These are phyloP conservation scores for Nigrospora oryzae DNA, from an alignment of 2,329 filamentous ascomycete species.

Conservation along the genomic window DNA sequence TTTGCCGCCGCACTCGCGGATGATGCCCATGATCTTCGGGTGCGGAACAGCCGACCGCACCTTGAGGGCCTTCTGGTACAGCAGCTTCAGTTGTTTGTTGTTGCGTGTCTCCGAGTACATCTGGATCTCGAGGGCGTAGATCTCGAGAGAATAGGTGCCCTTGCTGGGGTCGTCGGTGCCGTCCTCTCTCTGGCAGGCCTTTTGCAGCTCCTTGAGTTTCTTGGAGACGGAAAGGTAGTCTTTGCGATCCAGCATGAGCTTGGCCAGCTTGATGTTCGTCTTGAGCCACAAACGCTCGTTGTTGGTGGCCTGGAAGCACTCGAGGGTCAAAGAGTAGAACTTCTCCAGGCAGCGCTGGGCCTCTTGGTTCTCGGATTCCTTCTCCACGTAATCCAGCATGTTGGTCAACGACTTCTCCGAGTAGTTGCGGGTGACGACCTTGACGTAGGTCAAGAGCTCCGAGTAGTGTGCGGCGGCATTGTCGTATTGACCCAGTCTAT, in stretches of 20 bases:
- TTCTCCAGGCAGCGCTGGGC: slow-evolving; percentile 79
- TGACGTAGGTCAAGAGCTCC: slow-evolving; percentile 94
- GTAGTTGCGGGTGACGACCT: slow-evolving; percentile 94
- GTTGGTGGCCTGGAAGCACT: slow-evolving; percentile 94
- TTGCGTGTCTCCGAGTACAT: slow-evolving; percentile 97
- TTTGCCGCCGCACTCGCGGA: slow-evolving; percentile 96
- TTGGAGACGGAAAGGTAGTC: slow-evolving; percentile 73
- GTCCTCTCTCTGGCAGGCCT: slow-evolving; percentile 78
- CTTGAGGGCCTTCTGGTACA: slow-evolving; percentile 85
- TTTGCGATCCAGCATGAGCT: slow-evolving; percentile 83
- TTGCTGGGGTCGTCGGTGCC: slow-evolving; percentile 88
- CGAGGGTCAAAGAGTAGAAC: slow-evolving; percentile 88
- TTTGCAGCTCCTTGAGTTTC: slow-evolving; percentile 83
- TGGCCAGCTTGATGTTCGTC: slow-evolving; percentile 94
- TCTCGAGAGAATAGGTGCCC: slow-evolving; percentile 90
- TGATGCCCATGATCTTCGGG: slow-evolving; percentile 98
- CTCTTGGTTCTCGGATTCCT: slow-evolving; percentile 62
- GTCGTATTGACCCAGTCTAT: slow-evolving; percentile 81
- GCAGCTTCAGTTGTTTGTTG: slow-evolving; percentile 89
- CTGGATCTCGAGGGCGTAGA: slow-evolving; percentile 95
- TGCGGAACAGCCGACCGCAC: slow-evolving; percentile 97
- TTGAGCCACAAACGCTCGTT: slow-evolving; percentile 97
- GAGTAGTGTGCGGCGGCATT: slow-evolving; percentile 86
- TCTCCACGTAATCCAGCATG: slow-evolving; percentile 96
- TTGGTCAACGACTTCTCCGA: slow-evolving; percentile 99